Evolutionary conservation across 2,329 filamentous ascomycete species (phyloP).

Genomic region (Teratosphaeria gauchensis): DNA sequence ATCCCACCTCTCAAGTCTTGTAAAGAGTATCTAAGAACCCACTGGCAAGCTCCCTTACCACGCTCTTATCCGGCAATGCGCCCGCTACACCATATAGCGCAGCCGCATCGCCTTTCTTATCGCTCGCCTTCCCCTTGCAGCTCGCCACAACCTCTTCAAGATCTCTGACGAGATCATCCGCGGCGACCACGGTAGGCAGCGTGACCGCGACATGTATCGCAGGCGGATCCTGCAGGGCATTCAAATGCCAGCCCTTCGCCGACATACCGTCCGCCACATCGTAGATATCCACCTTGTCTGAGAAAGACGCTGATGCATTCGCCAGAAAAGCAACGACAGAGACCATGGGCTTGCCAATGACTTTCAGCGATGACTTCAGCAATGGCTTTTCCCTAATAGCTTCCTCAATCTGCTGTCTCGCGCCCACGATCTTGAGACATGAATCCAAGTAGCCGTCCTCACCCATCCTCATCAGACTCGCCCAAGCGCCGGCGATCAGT

Average conservation of each 20-base stretch:
- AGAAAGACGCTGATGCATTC: slow-evolving; percentile 5
- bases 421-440: slow-evolving; percentile 78
- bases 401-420: slow-evolving; percentile 70
- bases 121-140: slow-evolving; percentile 64
- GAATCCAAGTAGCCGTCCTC: slow-evolving; percentile 80
- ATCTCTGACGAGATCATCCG: slow-evolving; percentile 70
- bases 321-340: slow-evolving; percentile 82
- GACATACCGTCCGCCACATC: slow-evolving; percentile 87
- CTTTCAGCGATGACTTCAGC: slow-evolving; percentile 61
- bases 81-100: slow-evolving; percentile 93
- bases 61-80: slow-evolving; percentile 87
- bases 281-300: slow-evolving; percentile 75
- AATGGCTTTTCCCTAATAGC: slow-evolving; percentile 61
- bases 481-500: slow-evolving; percentile 93
- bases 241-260: slow-evolving; percentile 84
- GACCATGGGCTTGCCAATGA: slow-evolving; percentile 79
- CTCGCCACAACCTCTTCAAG: slow-evolving; percentile 51
- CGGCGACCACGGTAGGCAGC: slow-evolving; percentile 69
- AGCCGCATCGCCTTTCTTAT: slow-evolving; percentile 63
- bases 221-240: slow-evolving; percentile 81
- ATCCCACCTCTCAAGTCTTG: slow-evolving; percentile 50
- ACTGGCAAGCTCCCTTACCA: slow-evolving; percentile 80
- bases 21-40: slow-evolving; percentile 91
- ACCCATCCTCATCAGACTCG: slow-evolving; percentile 78
- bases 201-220: slow-evolving; percentile 94